Evolutionary conservation across 495 filamentous ascomycete genomes (phyloP), one percentile per base, ranked within the genome.

Genomic region (Massariosphaeria phaeospora): DNA sequence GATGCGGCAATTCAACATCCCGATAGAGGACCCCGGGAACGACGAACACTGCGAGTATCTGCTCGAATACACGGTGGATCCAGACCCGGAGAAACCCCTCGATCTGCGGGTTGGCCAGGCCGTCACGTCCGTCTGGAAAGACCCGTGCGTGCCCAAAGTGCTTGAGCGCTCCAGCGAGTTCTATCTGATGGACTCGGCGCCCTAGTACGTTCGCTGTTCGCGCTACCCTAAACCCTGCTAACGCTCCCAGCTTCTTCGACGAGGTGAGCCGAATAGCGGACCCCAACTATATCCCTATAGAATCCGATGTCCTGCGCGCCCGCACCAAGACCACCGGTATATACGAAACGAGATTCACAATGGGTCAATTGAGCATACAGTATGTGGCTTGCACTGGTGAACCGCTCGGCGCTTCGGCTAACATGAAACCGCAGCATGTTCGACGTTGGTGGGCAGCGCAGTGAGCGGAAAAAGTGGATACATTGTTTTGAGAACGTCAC

Each of bases 401-500:
- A 33, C 35, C 17, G 24, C 17, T 13, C 21, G 43, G 6, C 20
- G 13, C 42, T 10, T 23, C 44, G 34, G 43, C 57, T 50, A 61
- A 56, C 42, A 27, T 48, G 63, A 34, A 63, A 59, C 53, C 44
- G 55, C 59, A 96, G 90, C 76, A 98, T 98, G 93, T 98, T 98
- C 67, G 93, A 98, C 69, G 93, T 98, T 18, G 93, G 93, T 52
- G 93, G 93, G 27, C 93, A 98, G 73, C 76, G 93, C 61, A 96
- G 90, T 69, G 93, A 98, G 69, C 82, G 93, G 48, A 98, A 98
- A 73, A 98, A 98, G 72, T 98, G 93, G 93, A 98, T 98, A 64
- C 93, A 98, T 73, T 98, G 93, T 75, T 98, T 98, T 68, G 93
- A 98, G 69, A 96, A 96, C 60, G 93, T 98, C 59, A 98, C 93